Evolutionary conservation across 306 rosid genomes (phyloP), one percentile per base, ranked within the genome.

Genomic region (Fragaria ananassa): DNA sequence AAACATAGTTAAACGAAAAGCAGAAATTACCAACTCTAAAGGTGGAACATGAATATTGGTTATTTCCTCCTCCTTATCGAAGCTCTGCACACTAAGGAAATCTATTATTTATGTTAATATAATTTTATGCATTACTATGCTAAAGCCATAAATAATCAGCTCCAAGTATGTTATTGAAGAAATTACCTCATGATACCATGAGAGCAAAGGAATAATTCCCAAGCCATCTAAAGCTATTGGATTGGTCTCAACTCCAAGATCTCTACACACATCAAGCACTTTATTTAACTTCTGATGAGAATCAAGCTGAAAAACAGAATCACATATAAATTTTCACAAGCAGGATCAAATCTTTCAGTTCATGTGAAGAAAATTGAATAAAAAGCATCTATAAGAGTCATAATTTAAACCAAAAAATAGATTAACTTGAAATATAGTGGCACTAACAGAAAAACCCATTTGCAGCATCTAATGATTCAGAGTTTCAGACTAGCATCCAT

Each of bases 111-210:
- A 51, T 66, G 57, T 34, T 39, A 76, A 74, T 37, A 68, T 21
- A 35, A 63, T 57, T 50, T 25, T 39, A 54, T 72, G 84, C 49
- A 80, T 70, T 10, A 68, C 46, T 61, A 70, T 12, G 41, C 84
- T 77, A 29, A 72, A 35, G 69, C 46, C 34, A 78, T 62, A 70
- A 71, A 82, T 67, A 63, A 79, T 42, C 81, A 53, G 79, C 57
- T 41, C 10, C 51, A 64, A 34, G 44, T 45, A 58, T 67, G 74
- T n/a, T 21, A 21, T 17, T 44, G 21, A 65, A 80, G 45, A 49
- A 83, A 78, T 86, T 87, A 89, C 98, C 97, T 91, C 93, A 61
- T 93, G 98, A 83, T 93, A 91, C 98, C 98, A 91, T 77, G 98
- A 93, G 91, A 86, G 86, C 84, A 93, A 68, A 79, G 98, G 98